Percentiles rank a stretch among this genome's conserved stretches.
Evolutionary conservation across 1,284 basidiomycete genomes (phyloP).

Genomic region (Moesziomyces antarcticus): DNA sequence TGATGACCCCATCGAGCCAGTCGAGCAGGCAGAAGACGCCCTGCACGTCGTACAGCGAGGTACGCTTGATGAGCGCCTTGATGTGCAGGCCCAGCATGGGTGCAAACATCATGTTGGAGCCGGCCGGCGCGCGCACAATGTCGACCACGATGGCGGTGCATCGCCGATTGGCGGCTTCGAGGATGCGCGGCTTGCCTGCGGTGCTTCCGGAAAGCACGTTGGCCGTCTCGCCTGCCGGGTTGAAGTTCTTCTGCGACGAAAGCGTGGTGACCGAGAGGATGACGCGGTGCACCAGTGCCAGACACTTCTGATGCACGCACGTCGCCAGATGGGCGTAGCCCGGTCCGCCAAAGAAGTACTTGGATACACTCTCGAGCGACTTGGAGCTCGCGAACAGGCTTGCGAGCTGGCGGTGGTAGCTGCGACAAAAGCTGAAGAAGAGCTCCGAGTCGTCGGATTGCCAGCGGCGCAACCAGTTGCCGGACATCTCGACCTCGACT

Average conservation of each 20-base stretch:
- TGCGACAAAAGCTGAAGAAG: constrained; percentile 65
- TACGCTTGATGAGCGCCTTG: constrained; percentile 61
- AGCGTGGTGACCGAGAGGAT: constrained; percentile 64
- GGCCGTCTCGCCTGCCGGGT: constrained; percentile 62
- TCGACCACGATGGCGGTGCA: constrained; percentile 65
- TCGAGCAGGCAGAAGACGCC: constrained; percentile 65
- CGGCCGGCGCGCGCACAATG: constrained; percentile 54
- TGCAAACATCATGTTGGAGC: constrained; percentile 53
- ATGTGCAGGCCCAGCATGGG: constrained; percentile 61
- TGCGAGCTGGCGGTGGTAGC: constrained; percentile 63
- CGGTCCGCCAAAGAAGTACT: constrained; percentile 61
- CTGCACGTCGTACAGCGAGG: constrained; percentile 64
- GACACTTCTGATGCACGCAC: constrained; percentile 63
- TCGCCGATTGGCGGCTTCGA: constrained; percentile 63
- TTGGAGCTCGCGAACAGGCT: constrained; percentile 47
- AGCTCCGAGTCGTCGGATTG: constrained; percentile 66
- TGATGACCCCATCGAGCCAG: constrained; percentile 62
- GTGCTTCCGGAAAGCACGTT: constrained; percentile 64
- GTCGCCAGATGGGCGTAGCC: constrained; percentile 64
- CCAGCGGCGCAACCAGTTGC: constrained; percentile 65
- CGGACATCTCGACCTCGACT: constrained; percentile 64
- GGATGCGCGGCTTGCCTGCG: constrained; percentile 62
- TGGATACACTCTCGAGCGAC: constrained; percentile 37
- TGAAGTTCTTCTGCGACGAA: constrained; percentile 65
- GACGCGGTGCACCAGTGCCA: constrained; percentile 61